phyloP scores from a whole-genome alignment of 306 rosid genomes.

The Lagenaria siceraria region DNA sequence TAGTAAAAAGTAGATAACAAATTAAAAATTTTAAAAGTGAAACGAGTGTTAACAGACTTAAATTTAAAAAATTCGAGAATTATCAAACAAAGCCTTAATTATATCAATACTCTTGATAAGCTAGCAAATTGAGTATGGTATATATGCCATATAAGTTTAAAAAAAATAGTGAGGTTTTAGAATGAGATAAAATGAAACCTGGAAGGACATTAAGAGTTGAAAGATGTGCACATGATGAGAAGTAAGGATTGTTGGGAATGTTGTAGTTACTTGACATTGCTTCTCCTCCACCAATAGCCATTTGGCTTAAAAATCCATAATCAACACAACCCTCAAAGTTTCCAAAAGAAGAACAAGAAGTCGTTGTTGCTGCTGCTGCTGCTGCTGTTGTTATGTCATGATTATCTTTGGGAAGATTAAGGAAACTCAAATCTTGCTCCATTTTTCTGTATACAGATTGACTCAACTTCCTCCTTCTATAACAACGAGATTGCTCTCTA shows the following conservation, averaged over 20 bases:
- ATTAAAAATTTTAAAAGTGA: too few species aligned
- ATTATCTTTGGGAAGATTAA: conserved; percentile 14
- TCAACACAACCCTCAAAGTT: conserved; percentile 23
- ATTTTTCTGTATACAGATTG: conserved; percentile 50
- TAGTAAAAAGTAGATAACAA: too few species aligned
- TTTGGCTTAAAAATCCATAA: conserved; percentile 24
- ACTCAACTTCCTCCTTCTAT: conserved; percentile 61
- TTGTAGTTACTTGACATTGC: conserved; percentile 11
- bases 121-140: too few species aligned
- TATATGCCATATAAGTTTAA: too few species aligned
- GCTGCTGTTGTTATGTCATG: background rate
- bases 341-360: conserved; percentile 23
- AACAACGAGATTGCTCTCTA: conserved; percentile 84
- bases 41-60: too few species aligned
- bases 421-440: conserved; percentile 35
- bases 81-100: too few species aligned
- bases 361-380: background rate
- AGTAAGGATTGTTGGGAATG: conserved; percentile 11
- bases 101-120: too few species aligned
- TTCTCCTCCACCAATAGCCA: conserved; percentile 27
- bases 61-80: too few species aligned
- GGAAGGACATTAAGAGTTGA: conserved; percentile 40
- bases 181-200: background rate
- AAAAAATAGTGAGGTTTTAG: background rate
- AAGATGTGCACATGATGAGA: conserved; percentile 27